Percentiles rank a stretch among this genome's conserved stretches.
Evolutionary conservation across 2,329 filamentous ascomycete species (phyloP).

Genomic region (Claviceps lovelessii): DNA sequence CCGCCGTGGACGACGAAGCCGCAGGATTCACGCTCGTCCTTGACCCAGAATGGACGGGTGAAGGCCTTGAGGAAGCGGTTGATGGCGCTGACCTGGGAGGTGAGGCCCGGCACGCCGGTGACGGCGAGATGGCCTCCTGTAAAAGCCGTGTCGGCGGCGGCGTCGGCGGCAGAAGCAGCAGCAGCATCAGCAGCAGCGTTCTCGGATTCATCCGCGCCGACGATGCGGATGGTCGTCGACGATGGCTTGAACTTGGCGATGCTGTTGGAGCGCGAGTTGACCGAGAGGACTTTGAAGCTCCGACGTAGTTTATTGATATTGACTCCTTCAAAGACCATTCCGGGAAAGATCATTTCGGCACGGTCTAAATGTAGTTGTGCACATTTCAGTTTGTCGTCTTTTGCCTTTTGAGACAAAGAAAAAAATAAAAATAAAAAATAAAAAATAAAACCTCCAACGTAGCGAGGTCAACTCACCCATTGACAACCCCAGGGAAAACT

Average conservation of each 20-base stretch:
- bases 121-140: constrained; percentile 26
- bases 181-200: constrained; percentile 5
- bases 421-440: not conserved
- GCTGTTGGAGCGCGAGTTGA: constrained; percentile 35
- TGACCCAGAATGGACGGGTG: constrained; percentile 20
- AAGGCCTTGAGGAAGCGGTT: constrained; percentile 52
- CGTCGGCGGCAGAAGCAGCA: not conserved
- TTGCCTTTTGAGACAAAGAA: not conserved
- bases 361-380: constrained; percentile 25
- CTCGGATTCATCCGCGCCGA: constrained; percentile 16
- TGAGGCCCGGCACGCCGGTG: constrained; percentile 52
- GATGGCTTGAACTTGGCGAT: constrained; percentile 29
- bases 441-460: not conserved
- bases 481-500: constrained; percentile 18
- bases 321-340: constrained; percentile 54
- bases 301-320: constrained; percentile 17
- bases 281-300: constrained; percentile 39
- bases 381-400: not conserved
- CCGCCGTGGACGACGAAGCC: constrained; percentile 67
- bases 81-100: constrained; percentile 46
- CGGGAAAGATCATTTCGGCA: constrained; percentile 55
- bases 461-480: constrained; percentile 15
- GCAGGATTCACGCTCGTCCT: constrained; percentile 26
- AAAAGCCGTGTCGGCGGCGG: constrained; percentile 6
- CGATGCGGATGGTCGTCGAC: constrained; percentile 24